Percentiles rank a stretch among this genome's conserved stretches.
These are phyloP conservation scores for Mycena haematopus DNA, from an alignment of 768 basidiomycete species.

Conservation along the genomic window DNA sequence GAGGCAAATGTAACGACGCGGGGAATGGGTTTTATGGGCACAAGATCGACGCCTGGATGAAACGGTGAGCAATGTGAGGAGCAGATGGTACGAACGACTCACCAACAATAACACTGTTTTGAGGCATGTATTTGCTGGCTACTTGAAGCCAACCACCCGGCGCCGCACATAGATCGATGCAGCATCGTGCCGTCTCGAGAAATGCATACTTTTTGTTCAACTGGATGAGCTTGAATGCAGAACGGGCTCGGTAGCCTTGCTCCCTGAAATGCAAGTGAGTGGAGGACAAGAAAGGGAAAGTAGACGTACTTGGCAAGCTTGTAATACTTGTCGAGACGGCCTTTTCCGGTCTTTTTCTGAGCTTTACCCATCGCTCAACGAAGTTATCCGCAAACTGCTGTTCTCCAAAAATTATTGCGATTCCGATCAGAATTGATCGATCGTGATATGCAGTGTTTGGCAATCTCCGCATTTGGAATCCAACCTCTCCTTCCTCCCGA, in stretches of 20 bases:
- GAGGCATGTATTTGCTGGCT: slow-evolving; percentile 96
- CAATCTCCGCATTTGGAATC: neutral
- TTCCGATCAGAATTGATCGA: slow-evolving; percentile 12
- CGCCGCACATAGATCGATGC: slow-evolving; percentile 97
- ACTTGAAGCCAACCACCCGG: slow-evolving; percentile 99
- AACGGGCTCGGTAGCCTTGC: slow-evolving; percentile 99
- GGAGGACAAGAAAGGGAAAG: slow-evolving; percentile 15
- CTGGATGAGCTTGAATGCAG: slow-evolving; percentile 98
- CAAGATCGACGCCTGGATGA: slow-evolving; percentile 85
- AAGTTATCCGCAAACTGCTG: neutral
- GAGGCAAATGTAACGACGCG: slow-evolving; percentile 89
- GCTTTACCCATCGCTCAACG: slow-evolving; percentile 63
- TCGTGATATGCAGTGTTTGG: neutral
- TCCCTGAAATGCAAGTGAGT: slow-evolving; percentile 61
- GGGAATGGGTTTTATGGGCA: slow-evolving; percentile 95
- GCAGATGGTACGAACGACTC: slow-evolving; percentile 34
- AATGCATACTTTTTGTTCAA: slow-evolving; percentile 97
- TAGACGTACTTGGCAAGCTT: slow-evolving; percentile 84
- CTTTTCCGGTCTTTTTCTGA: slow-evolving; percentile 97
- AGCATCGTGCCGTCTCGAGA: slow-evolving; percentile 87
- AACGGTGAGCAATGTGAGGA: slow-evolving; percentile 25
- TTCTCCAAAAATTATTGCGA: slow-evolving; percentile 10
- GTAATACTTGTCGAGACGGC: slow-evolving; percentile 96
- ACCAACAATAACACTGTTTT: slow-evolving; percentile 92
- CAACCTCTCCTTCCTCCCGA: neutral